Evolutionary conservation across 2,329 filamentous ascomycete genomes (phyloP), one percentile per base, ranked within the genome.

Genomic region (Phyllosticta paracitricarpa): DNA sequence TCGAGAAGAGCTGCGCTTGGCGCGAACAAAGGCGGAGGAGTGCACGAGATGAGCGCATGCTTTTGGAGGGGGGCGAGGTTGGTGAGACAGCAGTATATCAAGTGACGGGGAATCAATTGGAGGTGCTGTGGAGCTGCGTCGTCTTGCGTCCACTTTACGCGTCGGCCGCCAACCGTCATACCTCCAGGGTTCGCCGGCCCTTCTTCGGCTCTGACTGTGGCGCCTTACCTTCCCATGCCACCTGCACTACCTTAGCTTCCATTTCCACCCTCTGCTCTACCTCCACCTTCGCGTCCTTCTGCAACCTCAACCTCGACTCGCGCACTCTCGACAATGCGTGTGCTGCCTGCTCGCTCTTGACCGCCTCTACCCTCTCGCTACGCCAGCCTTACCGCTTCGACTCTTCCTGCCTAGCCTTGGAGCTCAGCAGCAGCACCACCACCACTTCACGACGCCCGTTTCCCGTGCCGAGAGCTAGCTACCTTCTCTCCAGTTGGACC

Each of bases 41-140:
- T 33, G 68, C 65, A 30, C 64, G 53, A 1, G 68, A 55, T 5
- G 69, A 59, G 51, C 61, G 66, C 72, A 74, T 73, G 30, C 30
- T 56, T 48, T 54, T 14, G 25, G 35, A n/a, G 3, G 33, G n/a
- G 6, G 8, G 51, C 22, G 51, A 25, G 51, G 22, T 26, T 54
- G 22, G 51, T 24, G 51, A 24, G 51, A 48, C 14, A 48, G 40
- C 33, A 30, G 28, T 40, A 48, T 48, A 48, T 48, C 40, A 48
- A 48, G 14, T 6, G 40, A 48, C 14, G 3, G 40, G 6, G 40
- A 2, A 22, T 22, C 14, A 48, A 48, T 7, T 17, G 17, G 35
- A 48, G 35, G 35, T 48, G 14, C 3, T 9, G 33, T 40, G 7
- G 33, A 40, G 19, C 33, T 40, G 58, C 33, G 56, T 56, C 53